Evolutionary conservation across 176 grass and related monocot species (phyloP), one percentile per base, ranked within the genome.

Genomic region (Bromus sterilis): DNA sequence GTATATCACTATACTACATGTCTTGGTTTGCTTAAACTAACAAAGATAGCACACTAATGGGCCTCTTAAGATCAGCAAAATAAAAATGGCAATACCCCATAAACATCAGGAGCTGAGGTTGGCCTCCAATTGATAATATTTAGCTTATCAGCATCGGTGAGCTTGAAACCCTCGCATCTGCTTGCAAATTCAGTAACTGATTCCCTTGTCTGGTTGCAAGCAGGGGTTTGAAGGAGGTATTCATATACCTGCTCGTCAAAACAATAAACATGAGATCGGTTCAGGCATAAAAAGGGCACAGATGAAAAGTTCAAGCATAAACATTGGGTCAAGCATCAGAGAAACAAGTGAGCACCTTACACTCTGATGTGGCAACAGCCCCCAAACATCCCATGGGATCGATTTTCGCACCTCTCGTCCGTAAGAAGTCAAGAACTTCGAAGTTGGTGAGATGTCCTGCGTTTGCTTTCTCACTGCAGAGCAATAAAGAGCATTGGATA

Each of bases 371-470:
- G 36, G 89, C 71, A 55, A 92, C 94, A 35, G 85, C 83, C 59
- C 94, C 94, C 77, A 97, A 79, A 41, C 94, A 97, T 44, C 91
- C 91, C 89, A 97, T 97, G 11, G 91, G 94, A 34, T 97, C 89
- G 25, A 63, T 85, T 76, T 85, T 93, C 23, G 92, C 95, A 20
- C 88, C 92, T 87, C 92, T 98, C 39, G 80, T 80, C 14, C 66
- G 86, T 62, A 98, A 74, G 69, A 94, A 94, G 49, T 98, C 86
- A 46, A 93, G 77, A 23, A 98, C 95, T 78, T 98, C 92, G n/a
- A 87, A 94, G 64, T 98, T 98, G 48, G 92, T 98, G 34, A 97
- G 86, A 15, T 34, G 2, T 1, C 94, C 91, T 9, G 85, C 89
- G 77, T 94, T 90, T 55, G 82, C 85, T 78, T 90, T 85, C 74